Base-by-base conservation (phyloP, 176 grass and related monocot species). In the Aegilops speltoides region DNA sequence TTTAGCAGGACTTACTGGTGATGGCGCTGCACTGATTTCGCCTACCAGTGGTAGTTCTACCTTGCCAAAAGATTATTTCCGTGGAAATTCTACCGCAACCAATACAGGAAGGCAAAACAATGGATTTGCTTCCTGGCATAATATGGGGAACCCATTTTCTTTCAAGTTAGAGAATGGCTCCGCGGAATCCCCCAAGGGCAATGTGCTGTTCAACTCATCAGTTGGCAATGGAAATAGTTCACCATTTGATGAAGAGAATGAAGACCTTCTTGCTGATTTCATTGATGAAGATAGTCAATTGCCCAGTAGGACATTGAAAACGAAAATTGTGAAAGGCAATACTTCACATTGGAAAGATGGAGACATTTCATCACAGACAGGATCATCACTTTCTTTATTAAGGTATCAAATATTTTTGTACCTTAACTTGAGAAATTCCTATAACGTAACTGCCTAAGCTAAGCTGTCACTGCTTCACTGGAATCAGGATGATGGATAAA, bases 271-370 rank as follows among this genome's bases (percentile, higher is more conserved):
- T 17, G 97, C 97, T 12, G 97, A 99, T 88, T 99, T 99, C 83
- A 99, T 99, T 92, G 97, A 99, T 78, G 97, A 99, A 90, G 97
- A 99, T 82, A 99, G 97, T 84, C 97, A 99, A 77, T 91, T 99
- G 80, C 97, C 97, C 28, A 99, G 97, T 86, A 88, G 94, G 76
- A 93, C 91, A 86, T 83, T 87, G 34, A 96, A 92, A 89, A 56
- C 94, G 23, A 94, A 86, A 85, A 88, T 89, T 68, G 84, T 83
- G 40, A 92, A 91, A 86, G 87, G 88, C 50, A 91, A 82, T 83
- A 88, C 60, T 75, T 81, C 91, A 56, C 84, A 84, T 46, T 94
- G 93, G 91, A 93, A 92, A 86, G 92, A 91, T 68, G 97, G 91
- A 61, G 97, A 98, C 45, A 91, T 99, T 89, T 99, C 90, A 68